phyloP scores from a whole-genome alignment of 768 basidiomycete genomes.

The Mycena olivaceomarginata region DNA sequence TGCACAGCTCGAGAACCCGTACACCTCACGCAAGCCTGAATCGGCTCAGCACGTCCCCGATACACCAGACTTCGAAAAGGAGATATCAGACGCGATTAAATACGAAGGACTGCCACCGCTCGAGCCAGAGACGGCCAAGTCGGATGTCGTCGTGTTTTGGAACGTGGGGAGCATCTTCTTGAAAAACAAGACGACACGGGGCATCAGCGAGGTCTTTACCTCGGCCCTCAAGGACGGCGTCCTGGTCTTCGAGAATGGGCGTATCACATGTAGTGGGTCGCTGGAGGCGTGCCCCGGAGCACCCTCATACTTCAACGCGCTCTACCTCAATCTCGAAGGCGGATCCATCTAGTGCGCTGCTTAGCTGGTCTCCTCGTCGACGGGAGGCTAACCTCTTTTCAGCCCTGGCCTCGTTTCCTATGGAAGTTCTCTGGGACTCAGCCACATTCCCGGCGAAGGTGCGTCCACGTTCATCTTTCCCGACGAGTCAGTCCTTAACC shows the following conservation, averaged over 20 bases:
- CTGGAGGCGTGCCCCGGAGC: conserved; percentile 11
- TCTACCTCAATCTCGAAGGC: conserved; percentile 36
- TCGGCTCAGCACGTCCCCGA: conserved; percentile 70
- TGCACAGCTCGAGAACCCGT: conserved; percentile 68
- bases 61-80: conserved; percentile 77
- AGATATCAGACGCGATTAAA: conserved; percentile 74
- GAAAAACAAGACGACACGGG: conserved; percentile 11
- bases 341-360: conserved; percentile 35
- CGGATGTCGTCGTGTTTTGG: conserved; percentile 35
- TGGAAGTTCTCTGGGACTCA: conserved; percentile 43
- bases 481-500: too few species aligned
- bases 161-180: conserved; percentile 39
- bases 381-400: not conserved
- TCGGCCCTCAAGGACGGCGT: conserved; percentile 2
- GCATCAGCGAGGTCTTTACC: conserved; percentile 24
- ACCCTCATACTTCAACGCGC: conserved; percentile 1
- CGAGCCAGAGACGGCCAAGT: conserved; percentile 20
- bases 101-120: conserved; percentile 83
- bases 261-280: conserved; percentile 32
- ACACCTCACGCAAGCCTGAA: conserved; percentile 64
- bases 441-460: conserved; percentile 69
- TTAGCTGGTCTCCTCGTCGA: not conserved
- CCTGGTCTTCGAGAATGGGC: conserved; percentile 29
- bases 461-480: conserved; percentile 29
- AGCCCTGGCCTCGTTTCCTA: conserved; percentile 39